phyloP scores from a whole-genome alignment of 129 eudicot genomes.

The Tagetes patula region DNA sequence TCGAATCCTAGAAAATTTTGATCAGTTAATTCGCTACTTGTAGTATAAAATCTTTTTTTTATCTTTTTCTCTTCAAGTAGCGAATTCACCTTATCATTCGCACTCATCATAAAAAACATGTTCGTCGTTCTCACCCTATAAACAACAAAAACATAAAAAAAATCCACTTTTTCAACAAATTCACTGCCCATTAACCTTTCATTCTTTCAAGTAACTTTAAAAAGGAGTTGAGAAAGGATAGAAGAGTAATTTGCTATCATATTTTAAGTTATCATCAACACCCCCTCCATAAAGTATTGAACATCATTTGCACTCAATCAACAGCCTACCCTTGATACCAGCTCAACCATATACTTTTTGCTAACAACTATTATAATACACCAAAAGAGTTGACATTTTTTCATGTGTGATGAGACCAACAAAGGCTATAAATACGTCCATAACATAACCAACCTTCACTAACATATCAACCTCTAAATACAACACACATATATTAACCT shows the following conservation, averaged over 20 bases:
- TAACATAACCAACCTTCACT: neutral
- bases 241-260: neutral
- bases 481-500: neutral
- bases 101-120: too few relatives aligned
- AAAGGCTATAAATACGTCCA: slow-evolving; percentile 38
- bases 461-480: neutral
- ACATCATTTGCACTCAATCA: slow-evolving; percentile 17
- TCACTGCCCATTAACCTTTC: neutral
- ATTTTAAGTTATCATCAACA: neutral
- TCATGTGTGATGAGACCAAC: slow-evolving; percentile 14
- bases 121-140: too few relatives aligned
- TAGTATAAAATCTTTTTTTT: too few relatives aligned
- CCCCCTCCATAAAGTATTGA: slow-evolving; percentile 32
- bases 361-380: slow-evolving; percentile 23
- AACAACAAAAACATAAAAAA: too few relatives aligned
- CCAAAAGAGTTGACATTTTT: slow-evolving; percentile 39
- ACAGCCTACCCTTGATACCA: slow-evolving; percentile 27
- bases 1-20: too few relatives aligned
- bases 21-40: too few relatives aligned
- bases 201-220: neutral
- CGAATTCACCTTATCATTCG: too few relatives aligned
- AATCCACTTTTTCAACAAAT: too few relatives aligned
- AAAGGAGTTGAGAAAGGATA: neutral
- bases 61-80: too few relatives aligned
- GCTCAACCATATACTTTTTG: slow-evolving; percentile 18